Evolutionary conservation across 1,284 basidiomycete genomes (phyloP).

Genomic region (Polyporus tsugae): DNA sequence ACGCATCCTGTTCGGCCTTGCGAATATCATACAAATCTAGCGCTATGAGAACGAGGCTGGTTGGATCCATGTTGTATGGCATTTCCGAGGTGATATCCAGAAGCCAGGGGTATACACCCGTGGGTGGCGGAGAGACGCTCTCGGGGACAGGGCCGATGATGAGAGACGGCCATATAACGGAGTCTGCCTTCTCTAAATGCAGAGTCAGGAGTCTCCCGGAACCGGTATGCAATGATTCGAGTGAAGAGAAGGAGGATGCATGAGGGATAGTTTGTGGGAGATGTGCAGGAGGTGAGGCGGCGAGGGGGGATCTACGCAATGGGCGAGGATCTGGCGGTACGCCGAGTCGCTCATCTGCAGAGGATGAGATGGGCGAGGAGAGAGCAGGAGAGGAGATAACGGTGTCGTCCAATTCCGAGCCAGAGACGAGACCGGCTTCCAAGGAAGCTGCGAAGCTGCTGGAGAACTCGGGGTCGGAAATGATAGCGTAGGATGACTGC

Average conservation of each 20-base stretch:
- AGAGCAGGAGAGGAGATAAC: constrained; percentile 59
- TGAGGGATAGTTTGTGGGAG: constrained; percentile 56
- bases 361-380: constrained; percentile 65
- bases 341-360: constrained; percentile 54
- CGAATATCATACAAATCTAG: constrained; percentile 77
- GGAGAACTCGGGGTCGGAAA: constrained; percentile 81
- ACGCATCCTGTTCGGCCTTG: constrained; percentile 75
- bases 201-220: constrained; percentile 74
- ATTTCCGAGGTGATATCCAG: constrained; percentile 60
- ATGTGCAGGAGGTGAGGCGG: constrained; percentile 60
- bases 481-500: constrained; percentile 78
- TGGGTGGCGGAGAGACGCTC: constrained; percentile 54
- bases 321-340: constrained; percentile 26
- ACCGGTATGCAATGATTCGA: constrained; percentile 71
- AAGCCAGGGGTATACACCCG: constrained; percentile 57
- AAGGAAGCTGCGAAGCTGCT: constrained; percentile 83
- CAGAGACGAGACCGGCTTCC: constrained; percentile 71
- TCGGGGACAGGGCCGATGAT: constrained; percentile 77
- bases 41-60: constrained; percentile 73
- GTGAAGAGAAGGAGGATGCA: constrained; percentile 73
- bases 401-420: constrained; percentile 65
- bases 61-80: constrained; percentile 83
- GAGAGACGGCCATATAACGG: constrained; percentile 81
- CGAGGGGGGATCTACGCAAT: constrained; percentile 31
- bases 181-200: constrained; percentile 80